Evolutionary conservation across 2,329 filamentous ascomycete species (phyloP).

Genomic region (Penicillium expansum): DNA sequence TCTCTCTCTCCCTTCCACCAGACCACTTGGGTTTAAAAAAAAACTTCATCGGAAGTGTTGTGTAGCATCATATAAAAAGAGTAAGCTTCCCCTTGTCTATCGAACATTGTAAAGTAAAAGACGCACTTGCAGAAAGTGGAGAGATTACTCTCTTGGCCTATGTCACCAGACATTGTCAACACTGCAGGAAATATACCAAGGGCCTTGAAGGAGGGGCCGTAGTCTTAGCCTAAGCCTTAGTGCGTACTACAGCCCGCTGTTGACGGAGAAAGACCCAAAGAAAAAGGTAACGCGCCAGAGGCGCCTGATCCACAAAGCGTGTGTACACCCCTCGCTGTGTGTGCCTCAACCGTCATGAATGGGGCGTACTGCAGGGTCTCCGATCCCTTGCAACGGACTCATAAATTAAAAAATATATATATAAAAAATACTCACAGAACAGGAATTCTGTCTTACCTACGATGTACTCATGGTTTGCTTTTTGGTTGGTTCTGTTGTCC

Average conservation of each 20-base stretch:
- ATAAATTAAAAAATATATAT: background rate
- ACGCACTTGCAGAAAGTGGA: conserved; percentile 28
- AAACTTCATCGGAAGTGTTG: background rate
- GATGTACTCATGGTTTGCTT: background rate
- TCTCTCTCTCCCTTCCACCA: too few species aligned
- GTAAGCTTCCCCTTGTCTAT: conserved; percentile 20
- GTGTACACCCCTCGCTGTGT: conserved; percentile 11
- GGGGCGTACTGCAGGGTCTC: conserved; percentile 20
- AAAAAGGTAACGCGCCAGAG: conserved; percentile 6
- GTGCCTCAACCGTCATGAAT: conserved; percentile 12
- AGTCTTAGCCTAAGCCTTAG: conserved; percentile 2
- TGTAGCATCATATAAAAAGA: conserved; percentile 3
- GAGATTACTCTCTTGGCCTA: conserved; percentile 23
- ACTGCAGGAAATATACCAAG: background rate
- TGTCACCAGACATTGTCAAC: conserved; percentile 18
- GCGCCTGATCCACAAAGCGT: conserved; percentile 4
- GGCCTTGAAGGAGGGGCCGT: background rate
- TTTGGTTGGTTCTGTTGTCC: background rate
- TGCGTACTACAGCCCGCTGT: background rate
- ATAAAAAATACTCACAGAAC: background rate
- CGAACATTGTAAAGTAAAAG: background rate
- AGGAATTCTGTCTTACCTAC: background rate
- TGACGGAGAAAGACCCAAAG: background rate
- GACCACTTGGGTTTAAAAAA: background rate
- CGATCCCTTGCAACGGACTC: conserved; percentile 19